Evolutionary conservation across 495 filamentous ascomycete species (phyloP), one percentile per base, ranked within the genome.

Genomic region (Penicillium odoratum): DNA sequence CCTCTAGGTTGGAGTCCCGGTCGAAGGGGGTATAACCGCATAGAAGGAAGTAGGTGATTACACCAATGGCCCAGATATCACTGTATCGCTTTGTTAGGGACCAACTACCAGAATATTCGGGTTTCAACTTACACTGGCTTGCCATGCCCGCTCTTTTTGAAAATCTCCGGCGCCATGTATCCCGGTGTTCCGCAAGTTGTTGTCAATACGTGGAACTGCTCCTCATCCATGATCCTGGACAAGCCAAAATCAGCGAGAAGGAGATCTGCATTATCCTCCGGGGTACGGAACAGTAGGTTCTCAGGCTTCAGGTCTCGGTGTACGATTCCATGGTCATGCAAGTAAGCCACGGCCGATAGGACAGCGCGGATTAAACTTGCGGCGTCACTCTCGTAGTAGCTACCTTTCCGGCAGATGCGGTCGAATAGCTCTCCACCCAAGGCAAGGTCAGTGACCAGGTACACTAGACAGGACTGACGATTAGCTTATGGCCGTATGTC

Each of bases 1-100:
- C 94, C 74, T 98, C 94, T 62, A 97, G 85, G 73, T 98, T 96
- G 48, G 86, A 92, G 71, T 98, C 94, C 21, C 95, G 89, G 77
- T 98, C 94, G 69, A 98, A 98, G 52, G 95, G 94, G 11, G 95
- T 98, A 76, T 97, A 98, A 58, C 94, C 94, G 75, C 94, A 98
- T 52, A 98, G 86, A 15, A 98, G 80, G 80, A 98, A 98, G 76
- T 98, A 98, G 13, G 90, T 90, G 63, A 93, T 93, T 4, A 91
- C 88, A 46, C 88, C 88, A 55, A 91, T 88, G 52, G 88, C 88
- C 88, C 88, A 91, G 58, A 91, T 79, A 64, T 91, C 88, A 55
- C 87, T 89, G 51, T 45, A 18, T 28, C 47, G 33, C 38, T 40
- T 40, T 18, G 28, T 21, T 47, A 47, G 30, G 18, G 46, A 43